Conservation (phyloP, 1,284 basidiomycete species). For the Termitomyces sp. region DNA sequence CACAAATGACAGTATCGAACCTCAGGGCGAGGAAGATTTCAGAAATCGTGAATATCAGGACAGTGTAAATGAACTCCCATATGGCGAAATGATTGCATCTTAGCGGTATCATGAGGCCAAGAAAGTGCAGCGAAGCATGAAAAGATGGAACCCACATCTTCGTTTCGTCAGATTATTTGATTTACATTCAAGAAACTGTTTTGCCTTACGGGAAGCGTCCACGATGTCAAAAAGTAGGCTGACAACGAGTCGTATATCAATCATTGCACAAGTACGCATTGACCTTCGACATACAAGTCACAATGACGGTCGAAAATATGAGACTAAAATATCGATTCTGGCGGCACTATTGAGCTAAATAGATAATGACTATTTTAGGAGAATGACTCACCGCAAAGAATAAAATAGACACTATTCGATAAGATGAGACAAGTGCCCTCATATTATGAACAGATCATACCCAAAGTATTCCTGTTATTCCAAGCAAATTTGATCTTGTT, state of each 20-base stretch:
- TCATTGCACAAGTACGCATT: not conserved
- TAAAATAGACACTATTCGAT: constrained; percentile 10
- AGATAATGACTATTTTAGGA: not conserved
- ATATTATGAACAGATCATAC: constrained; percentile 1
- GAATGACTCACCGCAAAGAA: constrained; percentile 12
- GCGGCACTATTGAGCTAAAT: not conserved
- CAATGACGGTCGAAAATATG: constrained; percentile 9
- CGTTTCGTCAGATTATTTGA: not conserved
- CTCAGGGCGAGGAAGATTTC: constrained; percentile 16
- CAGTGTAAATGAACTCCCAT: constrained; percentile 15
- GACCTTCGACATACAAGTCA: constrained; percentile 9
- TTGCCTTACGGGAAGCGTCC: constrained; percentile 11
- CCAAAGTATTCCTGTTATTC: constrained; percentile 10
- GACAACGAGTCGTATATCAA: not conserved
- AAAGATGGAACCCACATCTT: constrained; percentile 3
- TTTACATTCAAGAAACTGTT: not conserved
- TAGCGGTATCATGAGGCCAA: not conserved
- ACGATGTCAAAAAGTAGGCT: constrained; percentile 15
- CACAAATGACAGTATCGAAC: not conserved
- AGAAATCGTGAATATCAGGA: constrained; percentile 16
- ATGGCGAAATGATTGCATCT: constrained; percentile 16
- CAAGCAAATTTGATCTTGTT: constrained; percentile 15
- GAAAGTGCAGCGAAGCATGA: not conserved
- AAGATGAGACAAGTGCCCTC: not conserved
- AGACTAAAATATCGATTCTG: constrained; percentile 19